Evolutionary conservation across 306 rosid genomes (phyloP).

Genomic region (Benincasa hispida): DNA sequence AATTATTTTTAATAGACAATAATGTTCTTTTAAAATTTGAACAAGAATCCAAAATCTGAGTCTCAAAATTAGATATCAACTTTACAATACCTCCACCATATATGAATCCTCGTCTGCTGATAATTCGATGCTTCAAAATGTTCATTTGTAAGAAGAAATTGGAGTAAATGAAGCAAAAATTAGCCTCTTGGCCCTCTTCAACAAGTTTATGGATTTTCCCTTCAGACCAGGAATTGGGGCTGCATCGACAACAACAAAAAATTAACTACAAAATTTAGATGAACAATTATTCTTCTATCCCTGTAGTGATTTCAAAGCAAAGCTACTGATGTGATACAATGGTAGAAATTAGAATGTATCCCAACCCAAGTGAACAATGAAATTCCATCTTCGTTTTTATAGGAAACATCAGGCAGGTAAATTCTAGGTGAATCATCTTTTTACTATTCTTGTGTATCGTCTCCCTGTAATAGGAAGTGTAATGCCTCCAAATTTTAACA

Average conservation of each 20-base stretch:
- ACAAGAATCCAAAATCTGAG: not conserved
- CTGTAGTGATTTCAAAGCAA: not conserved
- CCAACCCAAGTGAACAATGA: not conserved
- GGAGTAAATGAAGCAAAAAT: not conserved
- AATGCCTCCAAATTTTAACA: too few species aligned
- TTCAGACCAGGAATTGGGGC: not conserved
- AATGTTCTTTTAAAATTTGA: not conserved
- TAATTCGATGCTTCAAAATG: slow-evolving; percentile 25
- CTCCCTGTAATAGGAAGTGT: too few species aligned
- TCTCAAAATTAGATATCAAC: not conserved
- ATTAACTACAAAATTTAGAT: not conserved
- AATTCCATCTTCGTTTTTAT: not conserved
- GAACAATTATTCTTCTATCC: not conserved
- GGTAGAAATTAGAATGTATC: not conserved
- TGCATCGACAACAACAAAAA: not conserved
- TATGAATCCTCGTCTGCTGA: slow-evolving; percentile 13
- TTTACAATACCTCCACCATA: slow-evolving; percentile 34
- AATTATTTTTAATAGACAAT: not conserved
- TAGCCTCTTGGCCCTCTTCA: not conserved
- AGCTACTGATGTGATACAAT: not conserved
- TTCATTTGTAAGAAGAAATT: slow-evolving; percentile 25
- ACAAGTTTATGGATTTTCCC: not conserved
- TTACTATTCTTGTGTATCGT: too few species aligned
- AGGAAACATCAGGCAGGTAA: too few species aligned
- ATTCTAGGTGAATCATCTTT: too few species aligned